Evolutionary conservation across 345 rosid genomes (phyloP).

Genomic region (Hirschfeldia incana): DNA sequence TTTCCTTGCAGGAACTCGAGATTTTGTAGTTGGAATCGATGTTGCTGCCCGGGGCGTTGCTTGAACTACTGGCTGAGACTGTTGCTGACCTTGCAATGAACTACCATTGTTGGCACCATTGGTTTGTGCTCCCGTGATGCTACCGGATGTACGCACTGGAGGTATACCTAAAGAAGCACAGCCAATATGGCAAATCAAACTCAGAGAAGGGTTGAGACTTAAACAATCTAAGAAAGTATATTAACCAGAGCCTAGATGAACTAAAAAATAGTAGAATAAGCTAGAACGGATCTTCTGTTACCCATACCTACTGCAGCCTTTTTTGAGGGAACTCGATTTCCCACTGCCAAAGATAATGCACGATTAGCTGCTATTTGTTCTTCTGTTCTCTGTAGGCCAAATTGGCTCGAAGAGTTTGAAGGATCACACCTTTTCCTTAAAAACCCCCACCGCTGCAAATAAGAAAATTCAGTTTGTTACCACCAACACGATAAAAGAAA

Average conservation of each 20-base stretch:
- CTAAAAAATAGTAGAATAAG: not conserved
- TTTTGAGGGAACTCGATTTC: conserved; percentile 49
- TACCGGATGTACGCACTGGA: conserved; percentile 38
- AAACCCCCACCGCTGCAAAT: conserved; percentile 72
- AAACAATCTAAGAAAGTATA: conserved; percentile 2
- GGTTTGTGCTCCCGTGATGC: conserved; percentile 45
- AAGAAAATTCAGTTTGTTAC: conserved; percentile 31
- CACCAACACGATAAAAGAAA: conserved; percentile 28
- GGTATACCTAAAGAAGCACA: conserved; percentile 38
- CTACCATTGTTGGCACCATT: conserved; percentile 27
- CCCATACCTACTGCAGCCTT: conserved; percentile 44
- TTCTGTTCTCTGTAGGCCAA: conserved; percentile 63
- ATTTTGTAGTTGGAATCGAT: conserved; percentile 40
- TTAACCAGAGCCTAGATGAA: not conserved
- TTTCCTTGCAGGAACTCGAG: conserved; percentile 47
- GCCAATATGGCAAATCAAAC: conserved; percentile 6
- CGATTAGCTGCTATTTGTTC: conserved; percentile 55
- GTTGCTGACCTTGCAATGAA: conserved; percentile 46
- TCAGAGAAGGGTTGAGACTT: not conserved
- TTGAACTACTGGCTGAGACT: conserved; percentile 42
- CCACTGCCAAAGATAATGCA: conserved; percentile 78
- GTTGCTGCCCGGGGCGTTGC: conserved; percentile 40
- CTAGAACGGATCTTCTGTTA: conserved; percentile 20
- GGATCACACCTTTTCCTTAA: conserved; percentile 53
- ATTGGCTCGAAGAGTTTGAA: conserved; percentile 38